phyloP scores from a whole-genome alignment of 805 yeast genomes.

The Lipomyces spencermartinsiae region DNA sequence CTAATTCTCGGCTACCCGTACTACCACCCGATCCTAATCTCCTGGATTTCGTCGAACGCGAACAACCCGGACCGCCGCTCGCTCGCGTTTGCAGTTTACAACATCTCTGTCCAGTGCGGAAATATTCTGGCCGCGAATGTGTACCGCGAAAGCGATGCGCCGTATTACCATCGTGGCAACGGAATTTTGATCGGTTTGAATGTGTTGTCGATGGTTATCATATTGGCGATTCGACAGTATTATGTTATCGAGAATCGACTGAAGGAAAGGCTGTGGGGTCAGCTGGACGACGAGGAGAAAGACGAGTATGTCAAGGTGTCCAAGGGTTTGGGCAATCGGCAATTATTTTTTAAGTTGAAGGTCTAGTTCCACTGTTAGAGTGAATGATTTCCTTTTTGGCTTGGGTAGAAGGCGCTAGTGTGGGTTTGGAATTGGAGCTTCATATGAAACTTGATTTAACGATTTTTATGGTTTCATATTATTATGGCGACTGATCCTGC shows the following conservation, averaged over 20 bases:
- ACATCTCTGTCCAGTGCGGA: slow-evolving; percentile 68
- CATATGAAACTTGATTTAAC: not conserved
- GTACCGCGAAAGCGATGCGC: slow-evolving; percentile 63
- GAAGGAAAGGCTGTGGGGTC: slow-evolving; percentile 59
- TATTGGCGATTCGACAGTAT: slow-evolving; percentile 43
- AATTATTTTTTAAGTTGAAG: slow-evolving; percentile 55
- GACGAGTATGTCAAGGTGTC: slow-evolving; percentile 54
- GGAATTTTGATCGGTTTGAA: slow-evolving; percentile 41
- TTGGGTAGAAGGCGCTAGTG: not conserved
- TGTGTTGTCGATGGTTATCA: slow-evolving; percentile 39
- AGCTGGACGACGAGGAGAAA: slow-evolving; percentile 56
- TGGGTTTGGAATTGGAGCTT: not conserved
- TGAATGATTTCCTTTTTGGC: not conserved
- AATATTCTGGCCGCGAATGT: slow-evolving; percentile 61
- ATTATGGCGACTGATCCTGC: too few relatives aligned
- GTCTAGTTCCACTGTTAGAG: not conserved
- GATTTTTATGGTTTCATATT: not conserved
- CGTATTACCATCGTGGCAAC: slow-evolving; percentile 67
- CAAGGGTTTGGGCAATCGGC: slow-evolving; percentile 60
- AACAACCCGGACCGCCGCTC: slow-evolving; percentile 67
- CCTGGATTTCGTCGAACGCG: slow-evolving; percentile 68
- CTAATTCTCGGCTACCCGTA: slow-evolving; percentile 55
- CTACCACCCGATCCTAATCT: slow-evolving; percentile 60
- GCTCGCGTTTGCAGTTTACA: slow-evolving; percentile 67
- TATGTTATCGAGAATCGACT: slow-evolving; percentile 44